Evolutionary conservation across 768 basidiomycete genomes (phyloP).

Genomic region (Auriscalpium vulgare): DNA sequence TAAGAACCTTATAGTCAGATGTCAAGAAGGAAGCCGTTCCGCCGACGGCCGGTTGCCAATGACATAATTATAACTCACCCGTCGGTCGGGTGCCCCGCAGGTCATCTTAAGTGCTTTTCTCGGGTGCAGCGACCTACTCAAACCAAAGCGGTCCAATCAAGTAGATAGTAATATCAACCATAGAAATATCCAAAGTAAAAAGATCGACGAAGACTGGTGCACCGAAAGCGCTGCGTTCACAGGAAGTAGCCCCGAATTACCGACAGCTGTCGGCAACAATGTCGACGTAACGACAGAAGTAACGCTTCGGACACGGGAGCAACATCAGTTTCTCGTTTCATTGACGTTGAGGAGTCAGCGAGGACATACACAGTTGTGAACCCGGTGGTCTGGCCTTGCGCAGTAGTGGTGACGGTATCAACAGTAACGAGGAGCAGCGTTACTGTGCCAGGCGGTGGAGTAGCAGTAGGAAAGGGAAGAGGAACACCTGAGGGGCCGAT

Average conservation of each 20-base stretch:
- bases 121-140: too few species aligned
- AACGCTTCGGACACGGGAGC: background rate
- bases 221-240: background rate
- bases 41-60: too few species aligned
- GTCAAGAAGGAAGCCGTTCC: too few species aligned
- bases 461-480: background rate
- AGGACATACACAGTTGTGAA: background rate
- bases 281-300: background rate
- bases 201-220: background rate
- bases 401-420: background rate
- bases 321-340: background rate
- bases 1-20: too few species aligned
- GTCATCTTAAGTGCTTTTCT: too few species aligned
- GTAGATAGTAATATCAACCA: background rate
- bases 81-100: too few species aligned
- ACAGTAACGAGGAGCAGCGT: background rate
- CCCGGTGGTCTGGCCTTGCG: slow-evolving; percentile 1
- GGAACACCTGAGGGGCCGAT: slow-evolving; percentile 2
- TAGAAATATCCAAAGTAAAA: background rate
- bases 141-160: background rate
- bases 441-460: background rate
- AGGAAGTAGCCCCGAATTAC: background rate
- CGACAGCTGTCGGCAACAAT: background rate
- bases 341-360: too few species aligned
- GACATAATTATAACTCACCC: too few species aligned